Evolutionary conservation across 768 basidiomycete genomes (phyloP), one percentile per base, ranked within the genome.

Genomic region (Xanthoconium purpureum): DNA sequence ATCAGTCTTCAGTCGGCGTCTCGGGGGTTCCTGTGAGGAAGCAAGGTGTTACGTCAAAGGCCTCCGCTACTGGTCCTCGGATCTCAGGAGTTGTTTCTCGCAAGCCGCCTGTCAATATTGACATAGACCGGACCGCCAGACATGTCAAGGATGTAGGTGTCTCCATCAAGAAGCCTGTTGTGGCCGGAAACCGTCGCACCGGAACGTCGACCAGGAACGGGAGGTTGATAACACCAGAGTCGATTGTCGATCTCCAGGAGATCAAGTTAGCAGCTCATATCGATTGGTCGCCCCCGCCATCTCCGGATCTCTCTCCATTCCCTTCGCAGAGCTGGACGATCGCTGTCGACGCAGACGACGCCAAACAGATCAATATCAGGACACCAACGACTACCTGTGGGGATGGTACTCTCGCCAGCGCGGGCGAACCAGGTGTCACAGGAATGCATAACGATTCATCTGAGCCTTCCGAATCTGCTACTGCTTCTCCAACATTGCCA

Each of bases 321-420:
- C 59, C 43, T 5, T 65, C 59, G 0, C 64, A 45, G 29, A 54
- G 33, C 14, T 47, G 45, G 60, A 47, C 35, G 1, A 32, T 52
- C 4, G 42, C 45, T 13, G 28, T 44, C 18, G 14, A 24, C 14
- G 18, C 32, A 2, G 50, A 33, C 14, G 50, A 33, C 14, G 20
- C 20, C 11, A 28, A 47, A 14, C 40, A n/a, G 7, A 17, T 14
- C 24, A 24, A n/a, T 5, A 17, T 14, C 18, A 24, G 28, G 29
- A 46, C 20, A 0, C 13, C 8, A 17, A 30, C 36, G 3, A 37
- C 20, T 5, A 18, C 30, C n/a, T 29, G 20, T 3, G 44, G 9
- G 8, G 24, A 46, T 2, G 20, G n/a, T 8, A 18, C n/a, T 4
- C n/a, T 32, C 1, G 9, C 17, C 13, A n/a, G 3, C 20, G 5